These are phyloP conservation scores for Phalaenopsis aphrodite DNA, from an alignment of 106 monocot species.

Conservation along the genomic window DNA sequence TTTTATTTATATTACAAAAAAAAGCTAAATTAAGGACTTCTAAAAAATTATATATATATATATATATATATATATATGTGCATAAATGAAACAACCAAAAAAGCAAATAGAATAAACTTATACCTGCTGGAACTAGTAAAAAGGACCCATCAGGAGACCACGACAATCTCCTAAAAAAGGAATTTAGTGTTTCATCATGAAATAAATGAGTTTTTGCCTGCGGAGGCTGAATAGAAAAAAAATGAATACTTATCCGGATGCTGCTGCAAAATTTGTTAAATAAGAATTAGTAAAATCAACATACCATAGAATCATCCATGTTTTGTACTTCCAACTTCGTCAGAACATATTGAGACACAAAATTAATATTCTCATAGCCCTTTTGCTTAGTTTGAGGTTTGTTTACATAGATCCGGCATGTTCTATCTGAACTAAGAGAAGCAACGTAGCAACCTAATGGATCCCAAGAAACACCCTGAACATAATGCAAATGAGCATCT, in stretches of 20 bases:
- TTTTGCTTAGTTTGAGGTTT: conserved; percentile 59
- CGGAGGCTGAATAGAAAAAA: conserved; percentile 22
- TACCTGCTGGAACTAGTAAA: conserved; percentile 87
- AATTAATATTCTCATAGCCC: conserved; percentile 61
- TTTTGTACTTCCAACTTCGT: conserved; percentile 44
- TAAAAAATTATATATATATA: background rate
- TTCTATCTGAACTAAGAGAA: conserved; percentile 92
- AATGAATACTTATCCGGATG: background rate
- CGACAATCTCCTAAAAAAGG: conserved; percentile 79
- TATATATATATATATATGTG: background rate
- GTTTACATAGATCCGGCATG: conserved; percentile 70
- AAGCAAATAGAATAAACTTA: background rate
- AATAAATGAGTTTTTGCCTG: conserved; percentile 58
- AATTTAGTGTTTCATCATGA: conserved; percentile 94
- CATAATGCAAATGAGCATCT: conserved; percentile 90
- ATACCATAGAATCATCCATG: conserved; percentile 68
- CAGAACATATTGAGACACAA: conserved; percentile 67
- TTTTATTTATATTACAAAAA: background rate
- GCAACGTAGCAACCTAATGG: conserved; percentile 82
- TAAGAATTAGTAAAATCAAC: background rate
- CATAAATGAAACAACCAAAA: background rate
- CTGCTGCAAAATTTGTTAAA: background rate
- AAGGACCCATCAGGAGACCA: conserved; percentile 99
- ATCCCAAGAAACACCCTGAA: conserved; percentile 98
- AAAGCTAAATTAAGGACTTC: background rate